phyloP scores from a whole-genome alignment of 371 early-diverging fungal species.

The Dipsacomyces acuminosporus region DNA sequence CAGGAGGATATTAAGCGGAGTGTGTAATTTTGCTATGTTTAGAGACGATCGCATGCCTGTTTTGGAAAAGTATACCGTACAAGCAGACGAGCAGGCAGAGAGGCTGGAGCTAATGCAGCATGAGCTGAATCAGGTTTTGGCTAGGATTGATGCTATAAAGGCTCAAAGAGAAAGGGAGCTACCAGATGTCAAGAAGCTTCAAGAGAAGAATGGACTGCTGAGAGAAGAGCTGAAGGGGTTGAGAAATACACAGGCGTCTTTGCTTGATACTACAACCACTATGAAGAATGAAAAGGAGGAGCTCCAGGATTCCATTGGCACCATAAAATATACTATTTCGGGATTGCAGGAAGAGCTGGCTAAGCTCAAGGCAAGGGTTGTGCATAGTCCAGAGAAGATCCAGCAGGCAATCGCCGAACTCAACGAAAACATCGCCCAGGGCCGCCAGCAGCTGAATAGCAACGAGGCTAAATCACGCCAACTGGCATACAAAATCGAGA shows the following conservation, averaged over 20 bases:
- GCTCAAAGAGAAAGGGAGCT: constrained; percentile 17
- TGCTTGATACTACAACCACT: constrained; percentile 39
- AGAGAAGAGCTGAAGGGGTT: constrained; percentile 49
- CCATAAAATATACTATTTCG: constrained; percentile 30
- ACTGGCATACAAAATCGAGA: constrained; percentile 49
- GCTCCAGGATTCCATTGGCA: constrained; percentile 47
- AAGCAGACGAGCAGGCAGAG: constrained; percentile 40
- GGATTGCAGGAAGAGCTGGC: constrained; percentile 51
- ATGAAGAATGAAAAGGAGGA: constrained; percentile 49
- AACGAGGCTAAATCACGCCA: constrained; percentile 52
- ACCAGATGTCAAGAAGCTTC: constrained; percentile 22
- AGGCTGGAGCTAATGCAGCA: constrained; percentile 34
- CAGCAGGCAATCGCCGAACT: constrained; percentile 57
- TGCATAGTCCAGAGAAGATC: constrained; percentile 61
- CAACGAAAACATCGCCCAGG: constrained; percentile 36
- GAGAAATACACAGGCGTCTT: constrained; percentile 39
- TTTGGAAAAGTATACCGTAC: constrained; percentile 46
- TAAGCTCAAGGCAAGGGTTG: constrained; percentile 52
- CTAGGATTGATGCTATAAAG: constrained; percentile 23
- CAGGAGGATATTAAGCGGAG: constrained; percentile 61
- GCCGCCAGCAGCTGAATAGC: constrained; percentile 40
- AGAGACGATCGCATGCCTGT: constrained; percentile 63
- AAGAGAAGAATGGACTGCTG: constrained; percentile 17
- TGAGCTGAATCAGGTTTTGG: constrained; percentile 31
- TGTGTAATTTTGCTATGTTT: constrained; percentile 85